phyloP scores from a whole-genome alignment of 257 asterid genomes.

The Fraxinus quadrangulata region DNA sequence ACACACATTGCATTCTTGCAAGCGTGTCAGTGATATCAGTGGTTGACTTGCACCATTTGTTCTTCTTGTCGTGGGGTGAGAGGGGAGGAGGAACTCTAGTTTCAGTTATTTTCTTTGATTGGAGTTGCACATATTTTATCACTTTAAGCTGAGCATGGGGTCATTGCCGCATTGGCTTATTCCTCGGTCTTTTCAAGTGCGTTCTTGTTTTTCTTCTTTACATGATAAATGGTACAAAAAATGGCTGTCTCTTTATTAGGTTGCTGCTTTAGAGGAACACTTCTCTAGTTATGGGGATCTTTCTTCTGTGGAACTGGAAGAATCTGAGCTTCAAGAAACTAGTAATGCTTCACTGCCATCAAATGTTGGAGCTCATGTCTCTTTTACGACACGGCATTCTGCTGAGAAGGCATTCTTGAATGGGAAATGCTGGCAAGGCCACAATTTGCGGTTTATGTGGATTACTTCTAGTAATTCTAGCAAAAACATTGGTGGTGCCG shows the following conservation, averaged over 20 bases:
- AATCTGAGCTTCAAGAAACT: constrained; percentile 44
- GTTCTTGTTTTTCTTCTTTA: constrained; percentile 5
- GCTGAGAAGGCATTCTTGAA: constrained; percentile 87
- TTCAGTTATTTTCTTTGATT: neutral
- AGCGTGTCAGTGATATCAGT: neutral
- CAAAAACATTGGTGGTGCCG: constrained; percentile 28
- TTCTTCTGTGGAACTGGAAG: constrained; percentile 70
- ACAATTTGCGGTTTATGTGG: constrained; percentile 73
- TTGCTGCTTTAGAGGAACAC: constrained; percentile 73
- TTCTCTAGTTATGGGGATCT: constrained; percentile 74
- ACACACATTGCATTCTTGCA: no score
- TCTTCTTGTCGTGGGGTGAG: neutral
- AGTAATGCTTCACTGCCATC: constrained; percentile 40
- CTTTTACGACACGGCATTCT: constrained; percentile 62
- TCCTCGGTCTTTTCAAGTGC: neutral
- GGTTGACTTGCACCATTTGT: neutral
- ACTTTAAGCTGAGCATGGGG: neutral
- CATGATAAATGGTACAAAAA: constrained; percentile 5
- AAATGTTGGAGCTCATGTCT: constrained; percentile 59
- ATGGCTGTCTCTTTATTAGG: constrained; percentile 40
- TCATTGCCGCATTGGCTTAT: neutral
- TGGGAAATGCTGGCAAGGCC: constrained; percentile 88
- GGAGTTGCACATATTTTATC: constrained; percentile 8
- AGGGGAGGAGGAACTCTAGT: neutral
- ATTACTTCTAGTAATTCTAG: constrained; percentile 30